Evolutionary conservation across 768 basidiomycete species (phyloP).

Genomic region (Udeniomyces megalosporus): DNA sequence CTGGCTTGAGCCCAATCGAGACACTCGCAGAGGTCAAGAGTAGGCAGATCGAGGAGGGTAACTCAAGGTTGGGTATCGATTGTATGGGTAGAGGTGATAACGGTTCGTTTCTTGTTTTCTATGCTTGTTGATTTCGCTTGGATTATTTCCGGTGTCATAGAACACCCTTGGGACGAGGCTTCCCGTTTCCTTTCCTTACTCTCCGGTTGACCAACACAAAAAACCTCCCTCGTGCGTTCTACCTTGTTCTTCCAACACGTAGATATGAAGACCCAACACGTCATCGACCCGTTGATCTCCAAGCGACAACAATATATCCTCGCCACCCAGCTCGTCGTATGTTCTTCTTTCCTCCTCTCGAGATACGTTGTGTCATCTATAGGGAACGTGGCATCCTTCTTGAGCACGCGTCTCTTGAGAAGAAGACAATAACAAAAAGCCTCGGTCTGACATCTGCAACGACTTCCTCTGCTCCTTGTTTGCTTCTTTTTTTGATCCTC

Average conservation of each 20-base stretch:
- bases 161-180: background rate
- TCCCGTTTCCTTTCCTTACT: background rate
- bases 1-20: constrained; percentile 87
- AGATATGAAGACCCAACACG: constrained; percentile 98
- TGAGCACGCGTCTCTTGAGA: no score
- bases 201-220: no score
- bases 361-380: no score
- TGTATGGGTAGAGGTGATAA: constrained; percentile 73
- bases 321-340: constrained; percentile 64
- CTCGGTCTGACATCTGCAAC: no score
- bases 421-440: no score
- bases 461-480: background rate
- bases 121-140: background rate
- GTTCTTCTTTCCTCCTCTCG: constrained; percentile 15
- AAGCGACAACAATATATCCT: constrained; percentile 93
- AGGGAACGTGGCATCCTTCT: no score
- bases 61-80: constrained; percentile 79
- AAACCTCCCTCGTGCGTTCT: no score
- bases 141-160: background rate
- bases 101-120: constrained; percentile 38
- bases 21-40: constrained; percentile 92
- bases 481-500: background rate
- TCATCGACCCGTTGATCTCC: constrained; percentile 91
- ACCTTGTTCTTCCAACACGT: background rate
- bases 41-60: constrained; percentile 69